Conservation (phyloP, 306 rosid genomes). For the Vicia sativa region DNA sequence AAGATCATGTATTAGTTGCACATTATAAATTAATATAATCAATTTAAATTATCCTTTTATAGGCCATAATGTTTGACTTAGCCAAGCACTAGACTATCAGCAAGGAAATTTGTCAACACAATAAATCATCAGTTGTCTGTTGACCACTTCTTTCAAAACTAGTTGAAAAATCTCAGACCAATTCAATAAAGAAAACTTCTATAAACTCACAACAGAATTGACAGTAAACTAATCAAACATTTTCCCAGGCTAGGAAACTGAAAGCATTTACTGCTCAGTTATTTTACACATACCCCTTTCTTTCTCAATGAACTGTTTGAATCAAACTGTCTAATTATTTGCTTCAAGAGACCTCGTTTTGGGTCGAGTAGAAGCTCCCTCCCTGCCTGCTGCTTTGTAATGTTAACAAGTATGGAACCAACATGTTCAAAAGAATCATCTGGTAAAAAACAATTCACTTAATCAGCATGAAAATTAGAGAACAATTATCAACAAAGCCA, state of each 20-base stretch:
- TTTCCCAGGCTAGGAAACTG: conserved; percentile 21
- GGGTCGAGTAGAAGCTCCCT: conserved; percentile 90
- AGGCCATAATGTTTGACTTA: background rate
- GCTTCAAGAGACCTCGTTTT: conserved; percentile 81
- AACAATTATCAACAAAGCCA: background rate
- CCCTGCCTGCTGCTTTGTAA: conserved; percentile 77
- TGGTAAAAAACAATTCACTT: conserved; percentile 42
- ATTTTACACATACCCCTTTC: conserved; percentile 79
- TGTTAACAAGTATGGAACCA: conserved; percentile 86
- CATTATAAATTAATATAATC: background rate
- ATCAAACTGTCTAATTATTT: conserved; percentile 84
- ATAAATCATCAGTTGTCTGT: conserved; percentile 14
- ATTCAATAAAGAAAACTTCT: conserved; percentile 28
- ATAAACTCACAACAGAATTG: background rate
- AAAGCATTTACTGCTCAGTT: conserved; percentile 18
- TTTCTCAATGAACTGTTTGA: conserved; percentile 76
- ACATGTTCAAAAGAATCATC: conserved; percentile 96
- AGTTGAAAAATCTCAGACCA: conserved; percentile 13
- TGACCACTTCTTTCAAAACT: conserved; percentile 30
- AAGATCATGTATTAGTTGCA: conserved; percentile 14
- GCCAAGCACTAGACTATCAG: conserved; percentile 23
- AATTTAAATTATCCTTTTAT: conserved; percentile 3
- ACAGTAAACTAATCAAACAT: conserved; percentile 19
- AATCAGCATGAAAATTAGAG: conserved; percentile 23
- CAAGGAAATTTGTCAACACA: conserved; percentile 17